These are phyloP conservation scores for Alternaria arborescens DNA, from an alignment of 2,329 filamentous ascomycete species.

Conservation along the genomic window DNA sequence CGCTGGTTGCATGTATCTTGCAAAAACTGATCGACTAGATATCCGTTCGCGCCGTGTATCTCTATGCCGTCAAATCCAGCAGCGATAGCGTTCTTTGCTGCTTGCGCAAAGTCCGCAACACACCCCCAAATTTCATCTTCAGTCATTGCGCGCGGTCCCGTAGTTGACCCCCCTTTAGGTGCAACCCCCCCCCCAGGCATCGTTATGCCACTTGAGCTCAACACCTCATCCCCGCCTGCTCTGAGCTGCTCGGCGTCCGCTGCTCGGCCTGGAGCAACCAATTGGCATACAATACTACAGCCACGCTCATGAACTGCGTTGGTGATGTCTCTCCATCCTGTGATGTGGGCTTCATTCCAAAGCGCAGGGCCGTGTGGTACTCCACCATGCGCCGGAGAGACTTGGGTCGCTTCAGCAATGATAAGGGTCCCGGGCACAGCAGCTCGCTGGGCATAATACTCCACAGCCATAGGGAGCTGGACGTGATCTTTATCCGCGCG, in stretches of 20 bases:
- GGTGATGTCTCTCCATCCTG: background rate
- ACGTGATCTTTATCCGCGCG: background rate
- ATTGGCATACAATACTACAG: background rate
- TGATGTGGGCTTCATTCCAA: background rate
- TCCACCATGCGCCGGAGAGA: background rate
- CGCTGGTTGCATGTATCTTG: slow-evolving; percentile 65
- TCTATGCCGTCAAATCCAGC: slow-evolving; percentile 69
- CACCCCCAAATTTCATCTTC: slow-evolving; percentile 45
- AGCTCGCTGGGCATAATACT: background rate
- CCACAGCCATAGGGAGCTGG: background rate
- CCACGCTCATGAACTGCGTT: background rate
- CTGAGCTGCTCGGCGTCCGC: background rate
- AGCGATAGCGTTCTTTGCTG: slow-evolving; percentile 55
- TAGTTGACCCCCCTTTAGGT: background rate
- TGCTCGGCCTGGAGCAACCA: background rate
- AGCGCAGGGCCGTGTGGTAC: background rate
- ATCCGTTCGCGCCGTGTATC: slow-evolving; percentile 67
- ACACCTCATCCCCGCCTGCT: background rate
- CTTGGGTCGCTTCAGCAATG: background rate
- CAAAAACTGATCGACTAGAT: slow-evolving; percentile 72
- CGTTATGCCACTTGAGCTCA: background rate
- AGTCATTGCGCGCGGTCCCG: slow-evolving; percentile 29
- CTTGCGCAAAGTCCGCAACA: slow-evolving; percentile 48
- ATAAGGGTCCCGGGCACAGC: background rate
- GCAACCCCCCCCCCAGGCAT: background rate